A percentile compares a stretch with the other conserved stretches of the same genome.
phyloP scores from a whole-genome alignment of 2,329 filamentous ascomycete species.

The Diaporthe batatas region DNA sequence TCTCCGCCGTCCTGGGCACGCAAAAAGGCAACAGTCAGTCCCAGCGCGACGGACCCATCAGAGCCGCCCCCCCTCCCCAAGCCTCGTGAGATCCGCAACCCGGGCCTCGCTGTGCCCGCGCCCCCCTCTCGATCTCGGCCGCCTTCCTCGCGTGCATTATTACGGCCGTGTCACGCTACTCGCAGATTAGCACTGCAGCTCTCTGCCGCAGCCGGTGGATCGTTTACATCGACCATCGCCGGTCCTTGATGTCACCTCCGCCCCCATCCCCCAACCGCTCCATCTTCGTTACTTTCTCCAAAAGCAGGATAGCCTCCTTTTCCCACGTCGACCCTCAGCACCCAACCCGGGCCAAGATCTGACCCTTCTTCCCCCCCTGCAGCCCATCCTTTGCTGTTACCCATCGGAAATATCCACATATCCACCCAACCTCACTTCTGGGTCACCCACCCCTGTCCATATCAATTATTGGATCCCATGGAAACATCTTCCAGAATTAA shows the following conservation, averaged over 20 bases:
- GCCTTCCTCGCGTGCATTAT: conserved; percentile 1
- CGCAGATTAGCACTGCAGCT: conserved; percentile 27
- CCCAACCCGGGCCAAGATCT: conserved; percentile 25
- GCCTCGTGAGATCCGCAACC: background rate
- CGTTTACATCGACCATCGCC: conserved; percentile 21
- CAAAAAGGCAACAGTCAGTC: background rate
- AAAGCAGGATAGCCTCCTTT: conserved; percentile 35
- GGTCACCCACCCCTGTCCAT: conserved; percentile 27
- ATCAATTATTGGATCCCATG: conserved; percentile 22
- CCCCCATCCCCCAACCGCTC: conserved; percentile 7
- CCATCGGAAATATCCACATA: conserved; percentile 12
- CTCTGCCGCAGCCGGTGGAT: conserved; percentile 11
- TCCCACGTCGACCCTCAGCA: background rate
- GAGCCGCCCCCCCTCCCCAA: background rate
- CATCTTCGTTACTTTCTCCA: conserved; percentile 37
- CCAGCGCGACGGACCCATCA: background rate
- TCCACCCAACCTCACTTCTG: conserved; percentile 20
- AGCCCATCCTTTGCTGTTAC: conserved; percentile 6
- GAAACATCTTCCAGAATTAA: conserved; percentile 34
- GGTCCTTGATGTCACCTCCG: conserved; percentile 10
- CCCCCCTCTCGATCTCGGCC: background rate
- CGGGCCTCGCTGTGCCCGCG: conserved; percentile 10
- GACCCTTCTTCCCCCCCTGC: background rate
- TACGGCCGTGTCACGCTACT: conserved; percentile 22
- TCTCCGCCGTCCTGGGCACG: background rate